These are phyloP conservation scores for Aspergillus affinis DNA, from an alignment of 495 filamentous ascomycete genomes.

Conservation along the genomic window DNA sequence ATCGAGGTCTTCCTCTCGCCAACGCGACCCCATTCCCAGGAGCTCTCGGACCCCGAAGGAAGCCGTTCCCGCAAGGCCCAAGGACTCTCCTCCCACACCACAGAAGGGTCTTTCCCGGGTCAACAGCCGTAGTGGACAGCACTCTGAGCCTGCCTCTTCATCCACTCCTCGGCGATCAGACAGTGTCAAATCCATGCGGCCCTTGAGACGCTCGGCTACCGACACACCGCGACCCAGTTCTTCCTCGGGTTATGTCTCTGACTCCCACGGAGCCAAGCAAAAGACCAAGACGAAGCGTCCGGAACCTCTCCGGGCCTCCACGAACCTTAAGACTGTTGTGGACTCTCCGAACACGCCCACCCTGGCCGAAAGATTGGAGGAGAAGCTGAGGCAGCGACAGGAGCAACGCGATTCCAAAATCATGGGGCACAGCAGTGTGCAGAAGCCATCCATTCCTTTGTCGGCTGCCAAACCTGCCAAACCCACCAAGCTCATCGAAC, in stretches of 20 bases:
- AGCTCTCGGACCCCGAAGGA: neutral
- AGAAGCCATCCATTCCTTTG: constrained; percentile 3
- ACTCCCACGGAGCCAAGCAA: constrained; percentile 22
- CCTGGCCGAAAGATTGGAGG: constrained; percentile 38
- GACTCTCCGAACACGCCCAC: constrained; percentile 18
- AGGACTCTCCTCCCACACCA: neutral
- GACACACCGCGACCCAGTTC: neutral
- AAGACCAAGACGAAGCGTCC: constrained; percentile 5
- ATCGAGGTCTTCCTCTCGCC: neutral
- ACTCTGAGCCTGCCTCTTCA: neutral
- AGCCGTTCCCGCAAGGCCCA: neutral
- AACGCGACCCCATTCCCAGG: neutral
- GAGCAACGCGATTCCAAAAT: constrained; percentile 25
- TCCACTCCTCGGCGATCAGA: neutral
- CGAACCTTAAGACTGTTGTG: constrained; percentile 2
- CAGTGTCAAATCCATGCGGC: neutral
- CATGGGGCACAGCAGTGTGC: constrained; percentile 15
- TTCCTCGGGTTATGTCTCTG: constrained; percentile 27
- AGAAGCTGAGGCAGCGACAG: constrained; percentile 34
- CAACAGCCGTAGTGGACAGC: neutral
- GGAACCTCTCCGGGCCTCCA: constrained; percentile 1
- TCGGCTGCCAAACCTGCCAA: constrained; percentile 6
- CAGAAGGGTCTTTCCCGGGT: neutral
- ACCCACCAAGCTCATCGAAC: neutral
- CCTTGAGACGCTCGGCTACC: neutral